Evolutionary conservation across 148 eudicot species (phyloP).

Genomic region (Rhododendron vialii): DNA sequence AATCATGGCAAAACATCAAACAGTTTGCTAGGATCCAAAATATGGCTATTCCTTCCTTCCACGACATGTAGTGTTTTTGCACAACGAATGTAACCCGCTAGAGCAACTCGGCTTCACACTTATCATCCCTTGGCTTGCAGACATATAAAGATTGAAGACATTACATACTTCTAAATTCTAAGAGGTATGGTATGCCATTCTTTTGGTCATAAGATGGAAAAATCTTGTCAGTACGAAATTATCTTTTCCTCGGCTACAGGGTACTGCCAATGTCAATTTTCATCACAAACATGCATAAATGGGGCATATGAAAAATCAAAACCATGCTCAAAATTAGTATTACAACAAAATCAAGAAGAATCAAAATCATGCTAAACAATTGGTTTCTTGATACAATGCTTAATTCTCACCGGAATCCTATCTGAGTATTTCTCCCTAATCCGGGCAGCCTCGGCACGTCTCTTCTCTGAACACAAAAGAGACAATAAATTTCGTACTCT

Average conservation of each 20-base stretch:
- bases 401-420: constrained; percentile 70
- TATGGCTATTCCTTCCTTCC: not conserved
- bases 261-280: not conserved
- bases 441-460: constrained; percentile 81
- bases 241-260: not conserved
- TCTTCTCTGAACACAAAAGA: constrained; percentile 53
- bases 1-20: not conserved
- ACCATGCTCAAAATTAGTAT: not conserved
- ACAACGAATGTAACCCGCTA: not conserved
- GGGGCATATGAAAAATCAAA: not conserved
- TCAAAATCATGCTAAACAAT: not conserved
- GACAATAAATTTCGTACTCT: not conserved
- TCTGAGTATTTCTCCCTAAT: constrained; percentile 87
- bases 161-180: not conserved
- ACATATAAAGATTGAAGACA: not conserved
- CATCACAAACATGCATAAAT: not conserved
- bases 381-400: not conserved
- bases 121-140: not conserved
- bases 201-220: not conserved
- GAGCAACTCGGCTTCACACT: not conserved
- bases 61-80: not conserved
- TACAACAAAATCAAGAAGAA: not conserved
- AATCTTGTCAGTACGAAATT: not conserved
- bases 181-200: not conserved
- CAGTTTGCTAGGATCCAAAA: not conserved